Percentiles rank a stretch among this genome's conserved stretches.
Evolutionary conservation across 2,329 filamentous ascomycete genomes (phyloP).

Genomic region (Curvularia sp.): DNA sequence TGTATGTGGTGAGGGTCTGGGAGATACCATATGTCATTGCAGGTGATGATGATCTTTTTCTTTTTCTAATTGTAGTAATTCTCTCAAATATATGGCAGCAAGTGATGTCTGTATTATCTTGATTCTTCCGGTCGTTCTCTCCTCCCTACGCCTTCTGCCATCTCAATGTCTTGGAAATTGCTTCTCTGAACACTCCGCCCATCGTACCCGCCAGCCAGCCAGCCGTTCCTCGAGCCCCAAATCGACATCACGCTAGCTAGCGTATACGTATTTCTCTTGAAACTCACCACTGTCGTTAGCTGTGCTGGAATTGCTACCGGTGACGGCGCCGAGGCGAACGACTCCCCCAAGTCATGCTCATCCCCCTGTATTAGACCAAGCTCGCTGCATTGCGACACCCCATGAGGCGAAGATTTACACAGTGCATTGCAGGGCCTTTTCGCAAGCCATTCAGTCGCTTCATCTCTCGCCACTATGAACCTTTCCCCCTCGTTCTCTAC

Average conservation of each 20-base stretch:
- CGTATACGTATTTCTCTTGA: constrained; percentile 10
- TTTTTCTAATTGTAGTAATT: not conserved
- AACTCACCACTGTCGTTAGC: not conserved
- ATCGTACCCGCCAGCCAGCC: constrained; percentile 2
- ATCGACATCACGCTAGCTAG: constrained; percentile 9
- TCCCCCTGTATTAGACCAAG: not conserved
- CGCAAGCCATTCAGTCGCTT: not conserved
- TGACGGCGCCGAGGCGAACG: not conserved
- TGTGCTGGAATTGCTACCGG: not conserved
- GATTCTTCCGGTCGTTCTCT: not conserved
- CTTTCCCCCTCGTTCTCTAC: not conserved
- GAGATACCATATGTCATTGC: constrained; percentile 5
- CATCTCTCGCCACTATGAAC: not conserved
- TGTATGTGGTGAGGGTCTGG: not conserved
- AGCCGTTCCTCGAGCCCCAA: constrained; percentile 1
- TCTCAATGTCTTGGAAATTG: constrained; percentile 8
- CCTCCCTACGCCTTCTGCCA: not conserved
- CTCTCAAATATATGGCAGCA: not conserved
- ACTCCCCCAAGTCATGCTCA: not conserved
- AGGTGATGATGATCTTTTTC: not conserved
- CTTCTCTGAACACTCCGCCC: constrained; percentile 3
- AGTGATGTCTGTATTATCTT: not conserved
- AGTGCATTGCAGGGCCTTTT: not conserved
- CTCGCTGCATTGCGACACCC: not conserved
- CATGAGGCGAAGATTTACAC: not conserved